phyloP scores from a whole-genome alignment of 352 stramenopile genomes.

The Sclerospora graminicola region DNA sequence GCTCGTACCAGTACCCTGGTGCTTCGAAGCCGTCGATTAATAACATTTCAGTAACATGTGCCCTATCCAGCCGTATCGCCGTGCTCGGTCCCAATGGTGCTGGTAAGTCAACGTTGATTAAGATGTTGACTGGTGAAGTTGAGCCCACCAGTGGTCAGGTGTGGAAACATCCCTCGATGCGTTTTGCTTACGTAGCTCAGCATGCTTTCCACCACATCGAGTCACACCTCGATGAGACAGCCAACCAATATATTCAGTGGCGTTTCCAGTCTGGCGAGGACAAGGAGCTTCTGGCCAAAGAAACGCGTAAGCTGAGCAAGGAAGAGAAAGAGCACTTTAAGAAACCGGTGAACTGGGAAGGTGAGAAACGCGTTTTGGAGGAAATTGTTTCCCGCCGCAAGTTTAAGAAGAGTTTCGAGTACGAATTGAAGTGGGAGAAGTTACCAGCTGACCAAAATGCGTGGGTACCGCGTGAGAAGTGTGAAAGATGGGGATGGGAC shows the following conservation, averaged over 20 bases:
- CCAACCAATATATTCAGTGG: slow-evolving; percentile 97
- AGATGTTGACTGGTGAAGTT: slow-evolving; percentile 86
- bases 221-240: too few relatives aligned
- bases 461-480: slow-evolving; percentile 89
- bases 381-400: slow-evolving; percentile 89
- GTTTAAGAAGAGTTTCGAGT: slow-evolving; percentile 93
- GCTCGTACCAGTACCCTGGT: slow-evolving; percentile 82
- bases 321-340: slow-evolving; percentile 93
- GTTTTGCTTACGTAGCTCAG: slow-evolving; percentile 95
- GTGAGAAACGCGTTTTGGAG: slow-evolving; percentile 85
- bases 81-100: too few relatives aligned
- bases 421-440: slow-evolving; percentile 96
- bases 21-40: slow-evolving; percentile 80
- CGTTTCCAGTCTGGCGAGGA: slow-evolving; percentile 90
- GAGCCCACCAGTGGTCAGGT: slow-evolving; percentile 59
- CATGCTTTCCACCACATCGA: slow-evolving; percentile 97
- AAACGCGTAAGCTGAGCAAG: too few relatives aligned
- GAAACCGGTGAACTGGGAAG: slow-evolving; percentile 91
- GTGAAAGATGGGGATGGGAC: slow-evolving; percentile 96
- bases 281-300: slow-evolving; percentile 88
- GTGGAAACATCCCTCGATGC: too few relatives aligned
- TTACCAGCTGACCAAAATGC: slow-evolving; percentile 92
- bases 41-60: too few relatives aligned
- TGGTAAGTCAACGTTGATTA: too few relatives aligned
- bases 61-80: too few relatives aligned